A percentile compares a stretch with the other conserved stretches of the same genome.
These are phyloP conservation scores for Leavenworthia alabamica DNA, from an alignment of 345 rosid species.

Conservation along the genomic window DNA sequence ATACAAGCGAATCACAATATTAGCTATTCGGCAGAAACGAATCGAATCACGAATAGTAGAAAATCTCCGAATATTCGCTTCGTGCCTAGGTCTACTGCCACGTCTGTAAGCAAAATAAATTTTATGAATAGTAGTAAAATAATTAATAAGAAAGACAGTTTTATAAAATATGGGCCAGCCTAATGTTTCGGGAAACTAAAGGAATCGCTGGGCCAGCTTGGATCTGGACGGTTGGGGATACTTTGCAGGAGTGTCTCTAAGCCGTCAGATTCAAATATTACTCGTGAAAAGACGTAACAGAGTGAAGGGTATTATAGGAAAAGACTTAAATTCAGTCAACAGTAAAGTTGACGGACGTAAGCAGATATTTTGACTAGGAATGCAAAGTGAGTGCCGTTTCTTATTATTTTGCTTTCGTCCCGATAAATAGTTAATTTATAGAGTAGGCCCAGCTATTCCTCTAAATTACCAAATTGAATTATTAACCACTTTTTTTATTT, in stretches of 20 bases:
- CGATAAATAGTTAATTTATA: not conserved
- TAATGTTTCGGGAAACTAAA: constrained; percentile 16
- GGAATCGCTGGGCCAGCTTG: constrained; percentile 14
- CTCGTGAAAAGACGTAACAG: constrained; percentile 27
- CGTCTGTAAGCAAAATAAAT: not conserved
- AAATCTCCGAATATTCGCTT: no score
- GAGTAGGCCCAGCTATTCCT: not conserved
- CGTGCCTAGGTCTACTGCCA: no score
- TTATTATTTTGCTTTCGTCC: not conserved
- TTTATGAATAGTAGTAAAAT: not conserved
- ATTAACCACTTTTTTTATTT: no score
- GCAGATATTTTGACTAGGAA: constrained; percentile 20
- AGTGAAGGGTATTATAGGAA: constrained; percentile 20
- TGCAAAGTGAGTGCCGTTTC: constrained; percentile 27
- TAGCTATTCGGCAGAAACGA: no score
- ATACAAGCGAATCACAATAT: no score
- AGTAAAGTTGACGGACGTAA: constrained; percentile 24
- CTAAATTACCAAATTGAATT: no score
- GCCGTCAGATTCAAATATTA: constrained; percentile 32
- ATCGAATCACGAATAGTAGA: no score
- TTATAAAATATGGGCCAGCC: constrained; percentile 2
- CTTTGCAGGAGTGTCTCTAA: not conserved
- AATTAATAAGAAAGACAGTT: not conserved
- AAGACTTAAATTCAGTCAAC: constrained; percentile 19
- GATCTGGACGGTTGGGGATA: constrained; percentile 33